A percentile compares a stretch with the other conserved stretches of the same genome.
These are phyloP conservation scores for Chaetomiaceae sp. DNA, from an alignment of 2,329 filamentous ascomycete genomes.

Conservation along the genomic window DNA sequence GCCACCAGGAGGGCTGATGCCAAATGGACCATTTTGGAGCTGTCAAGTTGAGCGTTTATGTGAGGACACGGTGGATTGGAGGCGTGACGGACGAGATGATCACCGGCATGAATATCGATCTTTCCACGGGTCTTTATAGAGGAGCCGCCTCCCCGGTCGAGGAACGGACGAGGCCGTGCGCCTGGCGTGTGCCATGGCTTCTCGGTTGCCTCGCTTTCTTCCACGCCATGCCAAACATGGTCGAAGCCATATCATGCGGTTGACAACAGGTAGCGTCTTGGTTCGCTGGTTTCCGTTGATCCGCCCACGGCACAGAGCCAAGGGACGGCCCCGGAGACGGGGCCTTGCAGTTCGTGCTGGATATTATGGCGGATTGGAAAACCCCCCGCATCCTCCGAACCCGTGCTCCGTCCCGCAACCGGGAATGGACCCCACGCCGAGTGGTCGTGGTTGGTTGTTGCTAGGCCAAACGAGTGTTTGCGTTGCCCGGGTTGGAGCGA, in stretches of 20 bases:
- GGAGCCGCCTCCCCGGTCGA: constrained; percentile 2
- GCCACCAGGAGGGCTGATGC: constrained; percentile 31
- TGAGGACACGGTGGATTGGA: neutral
- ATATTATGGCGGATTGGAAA: constrained; percentile 17
- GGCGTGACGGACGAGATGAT: neutral
- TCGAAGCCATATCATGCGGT: constrained; percentile 16
- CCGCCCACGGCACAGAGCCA: constrained; percentile 1
- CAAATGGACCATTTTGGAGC: constrained; percentile 29
- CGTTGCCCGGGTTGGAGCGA: no score
- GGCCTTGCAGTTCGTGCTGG: constrained; percentile 5
- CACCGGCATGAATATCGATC: constrained; percentile 7
- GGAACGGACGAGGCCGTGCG: constrained; percentile 2
- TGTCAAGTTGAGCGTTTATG: neutral
- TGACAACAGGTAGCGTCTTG: constrained; percentile 12
- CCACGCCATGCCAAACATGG: constrained; percentile 25
- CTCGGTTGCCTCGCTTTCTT: constrained; percentile 22
- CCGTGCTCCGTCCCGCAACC: constrained; percentile 6
- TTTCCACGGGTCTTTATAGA: constrained; percentile 18
- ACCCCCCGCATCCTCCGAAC: constrained; percentile 20
- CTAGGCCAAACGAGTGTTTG: neutral
- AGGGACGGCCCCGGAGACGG: neutral
- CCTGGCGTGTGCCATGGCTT: constrained; percentile 17
- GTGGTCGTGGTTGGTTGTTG: constrained; percentile 9
- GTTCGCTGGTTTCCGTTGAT: neutral
- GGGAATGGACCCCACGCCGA: constrained; percentile 2